Conservation (phyloP, 2,329 filamentous ascomycete genomes). For the Calonectria hongkongensis region DNA sequence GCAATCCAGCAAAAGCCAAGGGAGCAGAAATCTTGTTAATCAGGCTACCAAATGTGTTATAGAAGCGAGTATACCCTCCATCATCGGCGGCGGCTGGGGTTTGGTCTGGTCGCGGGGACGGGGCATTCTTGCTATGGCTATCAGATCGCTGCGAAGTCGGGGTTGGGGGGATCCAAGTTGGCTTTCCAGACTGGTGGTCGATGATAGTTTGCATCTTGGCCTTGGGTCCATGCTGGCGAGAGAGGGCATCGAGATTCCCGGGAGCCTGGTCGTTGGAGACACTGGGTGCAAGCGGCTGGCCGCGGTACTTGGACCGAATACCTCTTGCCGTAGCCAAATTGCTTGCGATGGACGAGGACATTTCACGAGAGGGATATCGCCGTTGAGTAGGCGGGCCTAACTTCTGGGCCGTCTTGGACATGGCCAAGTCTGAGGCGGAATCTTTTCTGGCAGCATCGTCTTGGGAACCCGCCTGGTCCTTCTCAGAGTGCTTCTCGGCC, state of each 20-base stretch:
- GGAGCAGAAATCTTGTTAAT: constrained; percentile 93
- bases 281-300: constrained; percentile 82
- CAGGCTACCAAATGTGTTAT: constrained; percentile 91
- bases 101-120: constrained; percentile 54
- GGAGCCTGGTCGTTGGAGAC: constrained; percentile 84
- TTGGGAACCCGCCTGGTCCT: constrained; percentile 42
- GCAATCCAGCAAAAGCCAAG: constrained; percentile 93
- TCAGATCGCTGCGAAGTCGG: constrained; percentile 52
- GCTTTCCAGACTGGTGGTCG: constrained; percentile 71
- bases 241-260: constrained; percentile 78
- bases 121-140: constrained; percentile 48
- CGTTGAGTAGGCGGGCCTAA: constrained; percentile 63
- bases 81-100: constrained; percentile 67
- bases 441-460: constrained; percentile 52
- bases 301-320: constrained; percentile 79
- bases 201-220: constrained; percentile 75
- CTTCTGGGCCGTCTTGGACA: constrained; percentile 55
- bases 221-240: constrained; percentile 69
- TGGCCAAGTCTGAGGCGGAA: constrained; percentile 43
- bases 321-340: constrained; percentile 91
- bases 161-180: constrained; percentile 71
- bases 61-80: constrained; percentile 92
- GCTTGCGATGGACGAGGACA: constrained; percentile 89
- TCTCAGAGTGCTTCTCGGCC: constrained; percentile 57
- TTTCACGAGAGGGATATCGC: constrained; percentile 77